phyloP scores from a whole-genome alignment of 2,329 filamentous ascomycete species.

The Fusarium dimerum region DNA sequence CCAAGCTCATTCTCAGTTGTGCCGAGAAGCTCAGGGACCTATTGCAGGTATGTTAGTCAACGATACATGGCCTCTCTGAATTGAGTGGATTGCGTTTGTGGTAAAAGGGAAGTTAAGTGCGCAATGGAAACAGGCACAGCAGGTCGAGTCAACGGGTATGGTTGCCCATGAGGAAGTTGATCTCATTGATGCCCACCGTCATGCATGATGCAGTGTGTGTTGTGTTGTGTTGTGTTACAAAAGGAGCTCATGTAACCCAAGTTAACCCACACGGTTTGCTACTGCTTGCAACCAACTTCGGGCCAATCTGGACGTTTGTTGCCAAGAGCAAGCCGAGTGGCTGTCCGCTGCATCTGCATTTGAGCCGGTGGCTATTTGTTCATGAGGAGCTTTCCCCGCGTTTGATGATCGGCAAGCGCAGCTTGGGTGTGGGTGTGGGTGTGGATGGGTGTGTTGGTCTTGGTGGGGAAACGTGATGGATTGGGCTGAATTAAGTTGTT shows the following conservation, averaged over 20 bases:
- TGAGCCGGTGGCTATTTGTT: conserved; percentile 22
- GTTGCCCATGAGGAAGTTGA: not conserved
- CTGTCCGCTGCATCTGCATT: conserved; percentile 23
- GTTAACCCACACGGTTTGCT: not conserved
- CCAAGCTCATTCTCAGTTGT: conserved; percentile 99
- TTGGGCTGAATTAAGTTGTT: not conserved
- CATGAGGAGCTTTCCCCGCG: conserved; percentile 29
- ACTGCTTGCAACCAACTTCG: not conserved
- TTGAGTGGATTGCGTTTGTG: conserved; percentile 7
- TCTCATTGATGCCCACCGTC: not conserved
- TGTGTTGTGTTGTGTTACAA: not conserved
- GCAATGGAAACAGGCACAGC: not conserved
- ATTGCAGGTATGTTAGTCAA: conserved; percentile 16
- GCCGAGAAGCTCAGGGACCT: conserved; percentile 82
- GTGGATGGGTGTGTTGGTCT: conserved; percentile 8
- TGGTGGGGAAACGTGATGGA: not conserved
- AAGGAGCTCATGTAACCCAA: not conserved
- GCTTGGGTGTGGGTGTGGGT: conserved; percentile 16
- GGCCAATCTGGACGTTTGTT: not conserved
- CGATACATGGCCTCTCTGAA: conserved; percentile 11
- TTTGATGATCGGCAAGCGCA: conserved; percentile 28
- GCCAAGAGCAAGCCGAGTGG: not conserved
- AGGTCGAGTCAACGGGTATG: not conserved
- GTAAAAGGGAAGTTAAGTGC: not conserved
- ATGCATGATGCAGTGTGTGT: not conserved